Evolutionary conservation across 2,329 filamentous ascomycete species (phyloP).

Genomic region (Fusarium annulatum): DNA sequence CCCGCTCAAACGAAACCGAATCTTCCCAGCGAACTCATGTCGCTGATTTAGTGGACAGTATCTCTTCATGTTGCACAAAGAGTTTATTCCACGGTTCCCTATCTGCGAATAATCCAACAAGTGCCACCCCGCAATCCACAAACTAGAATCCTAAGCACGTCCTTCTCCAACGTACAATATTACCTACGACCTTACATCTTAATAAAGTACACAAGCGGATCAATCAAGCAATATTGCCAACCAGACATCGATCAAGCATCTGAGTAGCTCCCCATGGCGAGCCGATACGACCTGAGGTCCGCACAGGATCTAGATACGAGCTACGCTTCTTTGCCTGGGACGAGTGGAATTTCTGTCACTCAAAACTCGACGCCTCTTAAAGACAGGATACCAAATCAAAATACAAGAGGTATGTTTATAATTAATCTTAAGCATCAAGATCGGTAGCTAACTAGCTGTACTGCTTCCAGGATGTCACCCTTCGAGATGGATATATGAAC

Average conservation of each 20-base stretch:
- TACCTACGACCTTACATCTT: background rate
- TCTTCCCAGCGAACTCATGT: background rate
- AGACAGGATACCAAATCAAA: conserved; percentile 42
- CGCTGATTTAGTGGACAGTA: background rate
- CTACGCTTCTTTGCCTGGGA: conserved; percentile 51
- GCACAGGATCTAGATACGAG: conserved; percentile 43
- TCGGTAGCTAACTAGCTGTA: conserved; percentile 21
- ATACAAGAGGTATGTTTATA: conserved; percentile 44
- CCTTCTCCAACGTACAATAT: conserved; percentile 22
- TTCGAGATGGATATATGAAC: conserved; percentile 56
- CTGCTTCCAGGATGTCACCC: conserved; percentile 50
- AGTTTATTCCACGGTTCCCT: background rate
- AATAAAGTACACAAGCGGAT: background rate
- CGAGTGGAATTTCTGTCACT: conserved; percentile 44
- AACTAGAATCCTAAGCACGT: background rate
- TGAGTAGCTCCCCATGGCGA: conserved; percentile 40
- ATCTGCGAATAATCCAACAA: background rate
- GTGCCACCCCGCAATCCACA: conserved; percentile 30
- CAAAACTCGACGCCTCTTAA: conserved; percentile 50
- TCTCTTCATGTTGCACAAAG: background rate
- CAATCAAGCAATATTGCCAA: background rate
- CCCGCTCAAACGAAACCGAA: background rate
- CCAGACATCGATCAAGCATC: background rate
- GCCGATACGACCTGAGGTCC: conserved; percentile 45
- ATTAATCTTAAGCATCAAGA: background rate